Evolutionary conservation across 345 rosid genomes (phyloP).

Genomic region (Adansonia digitata): DNA sequence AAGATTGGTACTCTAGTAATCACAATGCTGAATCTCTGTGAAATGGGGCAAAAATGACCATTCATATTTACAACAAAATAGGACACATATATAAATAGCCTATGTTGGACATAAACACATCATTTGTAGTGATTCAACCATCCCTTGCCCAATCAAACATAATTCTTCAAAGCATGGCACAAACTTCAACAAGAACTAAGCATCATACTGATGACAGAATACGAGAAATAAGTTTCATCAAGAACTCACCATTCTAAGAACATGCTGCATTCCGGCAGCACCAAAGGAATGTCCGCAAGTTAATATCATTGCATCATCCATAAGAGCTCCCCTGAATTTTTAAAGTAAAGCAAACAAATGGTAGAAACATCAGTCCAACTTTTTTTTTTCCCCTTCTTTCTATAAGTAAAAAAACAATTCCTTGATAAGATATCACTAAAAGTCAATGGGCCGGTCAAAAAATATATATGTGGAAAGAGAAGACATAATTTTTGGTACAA

Average conservation of each 20-base stretch:
- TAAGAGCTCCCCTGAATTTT: slow-evolving; percentile 60
- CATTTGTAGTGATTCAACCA: slow-evolving; percentile 1
- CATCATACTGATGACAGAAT: background rate
- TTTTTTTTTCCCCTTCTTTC: background rate
- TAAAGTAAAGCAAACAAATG: slow-evolving; percentile 9
- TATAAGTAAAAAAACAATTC: background rate
- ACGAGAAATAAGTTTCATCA: background rate
- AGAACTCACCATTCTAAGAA: slow-evolving; percentile 50
- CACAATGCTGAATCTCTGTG: background rate
- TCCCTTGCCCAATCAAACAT: slow-evolving; percentile 3
- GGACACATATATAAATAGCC: background rate
- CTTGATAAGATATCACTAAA: background rate
- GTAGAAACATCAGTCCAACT: background rate
- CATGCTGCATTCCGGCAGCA: slow-evolving; percentile 54
- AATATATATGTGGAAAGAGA: background rate
- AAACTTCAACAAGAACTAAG: background rate
- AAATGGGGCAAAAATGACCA: background rate
- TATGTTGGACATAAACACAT: background rate
- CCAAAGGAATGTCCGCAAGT: slow-evolving; percentile 98
- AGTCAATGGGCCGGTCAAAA: background rate
- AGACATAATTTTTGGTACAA: background rate
- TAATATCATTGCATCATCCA: slow-evolving; percentile 86
- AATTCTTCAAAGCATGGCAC: background rate
- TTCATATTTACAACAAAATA: background rate
- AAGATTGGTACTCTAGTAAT: background rate